These are phyloP conservation scores for Phymatotrichopsis omnivora DNA, from an alignment of 2,329 filamentous ascomycete genomes.

Conservation along the genomic window DNA sequence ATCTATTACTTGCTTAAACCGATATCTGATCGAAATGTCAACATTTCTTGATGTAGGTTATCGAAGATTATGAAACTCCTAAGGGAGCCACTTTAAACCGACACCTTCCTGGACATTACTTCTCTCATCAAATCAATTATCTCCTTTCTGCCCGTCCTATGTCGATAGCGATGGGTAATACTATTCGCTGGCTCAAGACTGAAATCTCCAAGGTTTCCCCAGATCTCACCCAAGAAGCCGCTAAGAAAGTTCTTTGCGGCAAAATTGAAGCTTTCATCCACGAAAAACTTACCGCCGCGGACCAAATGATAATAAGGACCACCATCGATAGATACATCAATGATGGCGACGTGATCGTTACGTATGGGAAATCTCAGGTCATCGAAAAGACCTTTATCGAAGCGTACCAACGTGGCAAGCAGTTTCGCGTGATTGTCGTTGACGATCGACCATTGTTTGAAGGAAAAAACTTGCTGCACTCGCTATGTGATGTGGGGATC, in stretches of 20 bases:
- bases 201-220: conserved; percentile 85
- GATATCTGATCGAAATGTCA: conserved; percentile 8
- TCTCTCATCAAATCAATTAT: conserved; percentile 93
- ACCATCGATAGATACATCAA: conserved; percentile 61
- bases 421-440: conserved; percentile 74
- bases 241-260: conserved; percentile 66
- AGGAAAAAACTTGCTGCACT: conserved; percentile 60
- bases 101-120: conserved; percentile 80
- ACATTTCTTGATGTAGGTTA: conserved; percentile 49
- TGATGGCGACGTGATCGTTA: conserved; percentile 72
- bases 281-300: conserved; percentile 79
- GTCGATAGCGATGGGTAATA: conserved; percentile 94
- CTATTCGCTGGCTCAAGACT: conserved; percentile 87
- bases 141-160: conserved; percentile 89
- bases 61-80: conserved; percentile 86
- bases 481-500: conserved; percentile 58
- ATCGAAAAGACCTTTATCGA: conserved; percentile 71
- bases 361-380: conserved; percentile 75
- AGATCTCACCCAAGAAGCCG: conserved; percentile 67
- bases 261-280: conserved; percentile 83
- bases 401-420: conserved; percentile 58
- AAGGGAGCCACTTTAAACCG: conserved; percentile 73
- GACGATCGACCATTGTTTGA: conserved; percentile 65
- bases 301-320: conserved; percentile 70
- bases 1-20: conserved; percentile 3